Evolutionary conservation across 164 flowering plant genomes (phyloP).

Genomic region (Brasenia schreberi): DNA sequence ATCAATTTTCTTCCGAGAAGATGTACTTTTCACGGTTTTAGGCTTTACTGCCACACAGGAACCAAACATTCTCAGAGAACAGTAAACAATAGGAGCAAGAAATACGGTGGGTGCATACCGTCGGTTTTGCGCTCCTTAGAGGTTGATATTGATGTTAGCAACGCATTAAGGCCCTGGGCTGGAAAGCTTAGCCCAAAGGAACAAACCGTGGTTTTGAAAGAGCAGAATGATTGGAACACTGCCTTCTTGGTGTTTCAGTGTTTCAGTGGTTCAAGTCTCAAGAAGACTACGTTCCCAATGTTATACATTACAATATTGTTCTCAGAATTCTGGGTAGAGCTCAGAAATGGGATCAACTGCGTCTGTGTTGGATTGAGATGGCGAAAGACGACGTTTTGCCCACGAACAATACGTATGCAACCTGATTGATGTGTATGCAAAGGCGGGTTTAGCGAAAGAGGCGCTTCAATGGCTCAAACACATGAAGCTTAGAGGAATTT

Average conservation of each 20-base stretch:
- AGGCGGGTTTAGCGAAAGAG: slow-evolving; percentile 76
- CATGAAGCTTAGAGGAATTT: slow-evolving; percentile 61
- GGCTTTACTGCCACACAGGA: slow-evolving; percentile 23
- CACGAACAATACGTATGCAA: slow-evolving; percentile 61
- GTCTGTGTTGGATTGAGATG: slow-evolving; percentile 90
- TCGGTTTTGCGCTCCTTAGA: slow-evolving; percentile 42
- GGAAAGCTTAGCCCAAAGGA: slow-evolving; percentile 61
- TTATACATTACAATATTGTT: slow-evolving; percentile 78
- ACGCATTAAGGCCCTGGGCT: slow-evolving; percentile 27
- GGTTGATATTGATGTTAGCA: slow-evolving; percentile 26
- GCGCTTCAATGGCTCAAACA: slow-evolving; percentile 82
- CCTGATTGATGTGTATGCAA: slow-evolving; percentile 87
- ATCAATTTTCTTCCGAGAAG: neutral
- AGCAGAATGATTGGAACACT: slow-evolving; percentile 54
- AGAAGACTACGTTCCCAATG: slow-evolving; percentile 63
- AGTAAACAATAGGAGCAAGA: slow-evolving; percentile 19
- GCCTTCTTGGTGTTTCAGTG: slow-evolving; percentile 33
- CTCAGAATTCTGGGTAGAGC: slow-evolving; percentile 65
- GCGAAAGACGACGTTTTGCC: slow-evolving; percentile 59
- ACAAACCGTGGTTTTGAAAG: slow-evolving; percentile 77
- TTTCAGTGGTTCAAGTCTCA: slow-evolving; percentile 64
- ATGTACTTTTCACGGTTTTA: slow-evolving; percentile 21
- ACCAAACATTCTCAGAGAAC: slow-evolving; percentile 15
- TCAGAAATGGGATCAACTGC: slow-evolving; percentile 73
- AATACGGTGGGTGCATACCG: slow-evolving; percentile 53